Percentiles rank a stretch among this genome's conserved stretches.
Conservation (phyloP, 2,329 filamentous ascomycete species). For the Curvularia eragrostidis region DNA sequence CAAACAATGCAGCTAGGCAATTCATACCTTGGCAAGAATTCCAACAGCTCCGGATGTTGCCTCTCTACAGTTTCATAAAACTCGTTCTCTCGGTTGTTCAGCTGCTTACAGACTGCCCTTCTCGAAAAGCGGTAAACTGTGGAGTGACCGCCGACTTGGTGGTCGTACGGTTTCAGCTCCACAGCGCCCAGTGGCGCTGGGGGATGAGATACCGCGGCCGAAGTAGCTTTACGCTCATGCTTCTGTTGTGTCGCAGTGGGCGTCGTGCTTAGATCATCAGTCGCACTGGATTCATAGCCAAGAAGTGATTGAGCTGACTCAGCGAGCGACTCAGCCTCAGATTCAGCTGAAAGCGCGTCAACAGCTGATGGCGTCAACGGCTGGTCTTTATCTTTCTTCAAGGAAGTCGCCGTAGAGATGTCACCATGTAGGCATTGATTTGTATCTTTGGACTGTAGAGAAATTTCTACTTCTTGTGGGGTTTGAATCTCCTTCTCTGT, state of each 20-base stretch:
- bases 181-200: slow-evolving; percentile 81
- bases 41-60: slow-evolving; percentile 85
- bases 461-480: slow-evolving; percentile 66
- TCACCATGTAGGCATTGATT: slow-evolving; percentile 68
- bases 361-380: slow-evolving; percentile 43
- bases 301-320: slow-evolving; percentile 53
- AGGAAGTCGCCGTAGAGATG: slow-evolving; percentile 52
- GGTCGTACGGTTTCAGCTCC: slow-evolving; percentile 93
- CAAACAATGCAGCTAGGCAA: slow-evolving; percentile 26
- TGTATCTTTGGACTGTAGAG: slow-evolving; percentile 65
- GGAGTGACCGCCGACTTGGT: slow-evolving; percentile 96
- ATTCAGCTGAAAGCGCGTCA: slow-evolving; percentile 48
- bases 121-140: slow-evolving; percentile 96
- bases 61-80: slow-evolving; percentile 97
- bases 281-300: slow-evolving; percentile 61
- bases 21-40: slow-evolving; percentile 79
- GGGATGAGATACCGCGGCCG: slow-evolving; percentile 44
- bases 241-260: slow-evolving; percentile 44
- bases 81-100: slow-evolving; percentile 97
- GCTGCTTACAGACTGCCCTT: slow-evolving; percentile 94
- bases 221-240: slow-evolving; percentile 41
- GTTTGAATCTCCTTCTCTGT: slow-evolving; percentile 42
- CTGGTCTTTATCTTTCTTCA: slow-evolving; percentile 50
- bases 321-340: slow-evolving; percentile 51
- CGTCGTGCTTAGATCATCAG: slow-evolving; percentile 58